Percentiles rank a stretch among this genome's conserved stretches.
Conservation (phyloP, 192 early-diverging fungal genomes). For the Diversispora eburnea region DNA sequence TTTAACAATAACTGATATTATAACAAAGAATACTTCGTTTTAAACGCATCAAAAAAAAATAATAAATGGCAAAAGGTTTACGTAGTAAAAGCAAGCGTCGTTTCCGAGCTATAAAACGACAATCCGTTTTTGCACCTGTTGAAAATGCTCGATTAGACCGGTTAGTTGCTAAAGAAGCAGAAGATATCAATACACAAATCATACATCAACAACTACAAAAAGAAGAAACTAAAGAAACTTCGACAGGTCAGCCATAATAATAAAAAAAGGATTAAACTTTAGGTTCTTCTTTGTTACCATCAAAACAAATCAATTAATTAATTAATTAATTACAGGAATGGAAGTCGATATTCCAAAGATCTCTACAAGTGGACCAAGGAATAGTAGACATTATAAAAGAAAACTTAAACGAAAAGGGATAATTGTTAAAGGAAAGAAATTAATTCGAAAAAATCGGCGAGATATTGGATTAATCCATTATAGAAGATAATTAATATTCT, state of each 20-base stretch:
- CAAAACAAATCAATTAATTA: not conserved
- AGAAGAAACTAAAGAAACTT: too few relatives aligned
- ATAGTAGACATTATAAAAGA: constrained; percentile 1
- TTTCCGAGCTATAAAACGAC: constrained; percentile 58
- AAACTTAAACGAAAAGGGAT: not conserved
- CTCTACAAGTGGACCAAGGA: constrained; percentile 12
- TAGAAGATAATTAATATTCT: not conserved
- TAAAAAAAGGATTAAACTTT: too few relatives aligned
- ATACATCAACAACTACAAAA: not conserved
- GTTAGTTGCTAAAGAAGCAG: constrained; percentile 37
- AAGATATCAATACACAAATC: not conserved
- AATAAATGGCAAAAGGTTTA: constrained; percentile 44
- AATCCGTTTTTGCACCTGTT: constrained; percentile 50
- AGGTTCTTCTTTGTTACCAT: not conserved
- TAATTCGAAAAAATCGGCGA: not conserved
- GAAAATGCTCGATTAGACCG: constrained; percentile 50
- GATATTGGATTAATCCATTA: not conserved
- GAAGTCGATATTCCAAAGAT: not conserved
- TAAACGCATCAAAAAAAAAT: too few relatives aligned
- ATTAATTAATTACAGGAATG: not conserved
- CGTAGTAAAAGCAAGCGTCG: constrained; percentile 49
- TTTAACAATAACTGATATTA: too few relatives aligned
- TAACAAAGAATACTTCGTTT: too few relatives aligned
- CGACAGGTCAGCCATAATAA: too few relatives aligned
- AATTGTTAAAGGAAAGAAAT: not conserved